phyloP scores from a whole-genome alignment of 2,329 filamentous ascomycete genomes.

The Colletotrichum cordylinicola region DNA sequence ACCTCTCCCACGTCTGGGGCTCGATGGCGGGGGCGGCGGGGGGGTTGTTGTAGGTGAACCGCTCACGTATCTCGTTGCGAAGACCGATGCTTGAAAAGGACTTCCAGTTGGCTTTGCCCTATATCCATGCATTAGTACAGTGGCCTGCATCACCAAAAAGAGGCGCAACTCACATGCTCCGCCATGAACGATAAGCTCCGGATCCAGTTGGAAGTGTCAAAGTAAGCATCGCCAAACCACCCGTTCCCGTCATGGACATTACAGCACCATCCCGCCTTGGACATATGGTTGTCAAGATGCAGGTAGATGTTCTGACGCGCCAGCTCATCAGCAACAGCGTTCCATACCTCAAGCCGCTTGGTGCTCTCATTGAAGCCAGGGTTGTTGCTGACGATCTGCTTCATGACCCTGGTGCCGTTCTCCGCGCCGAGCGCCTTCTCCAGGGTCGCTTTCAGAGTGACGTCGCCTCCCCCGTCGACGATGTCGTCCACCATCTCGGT shows the following conservation, averaged over 20 bases:
- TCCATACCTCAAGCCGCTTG: constrained; percentile 55
- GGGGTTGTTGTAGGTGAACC: constrained; percentile 40
- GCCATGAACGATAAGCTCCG: constrained; percentile 58
- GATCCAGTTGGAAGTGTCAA: constrained; percentile 58
- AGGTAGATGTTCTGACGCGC: constrained; percentile 52
- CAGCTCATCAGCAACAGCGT: constrained; percentile 58
- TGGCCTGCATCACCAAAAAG: not conserved
- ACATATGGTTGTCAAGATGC: constrained; percentile 56
- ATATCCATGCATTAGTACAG: not conserved
- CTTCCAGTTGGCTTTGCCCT: constrained; percentile 41
- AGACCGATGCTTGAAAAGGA: constrained; percentile 46
- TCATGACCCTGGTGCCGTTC: constrained; percentile 52
- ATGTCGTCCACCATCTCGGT: constrained; percentile 62
- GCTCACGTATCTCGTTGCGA: constrained; percentile 43
- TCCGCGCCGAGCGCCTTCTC: constrained; percentile 44
- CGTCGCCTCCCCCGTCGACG: constrained; percentile 39
- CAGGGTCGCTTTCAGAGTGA: constrained; percentile 43
- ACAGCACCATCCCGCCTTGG: constrained; percentile 55
- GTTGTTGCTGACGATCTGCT: constrained; percentile 54
- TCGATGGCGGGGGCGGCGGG: constrained; percentile 47
- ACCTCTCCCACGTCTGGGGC: constrained; percentile 52
- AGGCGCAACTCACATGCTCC: constrained; percentile 42
- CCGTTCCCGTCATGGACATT: constrained; percentile 48
- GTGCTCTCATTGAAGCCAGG: constrained; percentile 52
- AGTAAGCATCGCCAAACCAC: constrained; percentile 59